These are phyloP conservation scores for Sphagnum contortum DNA, from an alignment of 225 moss, liverwort and hornwort species.

Conservation along the genomic window DNA sequence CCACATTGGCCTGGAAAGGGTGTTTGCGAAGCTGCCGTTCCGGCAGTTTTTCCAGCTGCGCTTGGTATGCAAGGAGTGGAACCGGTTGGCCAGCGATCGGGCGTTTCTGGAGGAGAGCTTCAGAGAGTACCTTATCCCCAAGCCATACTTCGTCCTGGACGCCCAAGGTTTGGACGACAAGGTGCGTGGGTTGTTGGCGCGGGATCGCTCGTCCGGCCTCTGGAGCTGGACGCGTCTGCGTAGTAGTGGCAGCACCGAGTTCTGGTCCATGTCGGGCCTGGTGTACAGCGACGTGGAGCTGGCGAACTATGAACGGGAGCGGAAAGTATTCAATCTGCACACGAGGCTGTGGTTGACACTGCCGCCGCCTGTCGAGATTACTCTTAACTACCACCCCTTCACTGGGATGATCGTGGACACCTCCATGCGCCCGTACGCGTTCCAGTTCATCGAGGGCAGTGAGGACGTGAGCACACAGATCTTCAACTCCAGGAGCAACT, in stretches of 20 bases:
- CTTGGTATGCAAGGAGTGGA: constrained; percentile 32
- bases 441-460: constrained; percentile 3
- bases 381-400: constrained; percentile 5
- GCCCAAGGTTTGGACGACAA: constrained; percentile 22
- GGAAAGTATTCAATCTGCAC: constrained; percentile 10
- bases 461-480: no score
- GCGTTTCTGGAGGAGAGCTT: constrained; percentile 17
- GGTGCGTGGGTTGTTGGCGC: constrained; percentile 22
- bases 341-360: constrained; percentile 12
- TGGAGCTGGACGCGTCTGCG: constrained; percentile 30
- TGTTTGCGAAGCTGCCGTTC: constrained; percentile 23
- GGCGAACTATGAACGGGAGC: not conserved
- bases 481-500: no score
- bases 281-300: constrained; percentile 4
- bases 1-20: constrained; percentile 16
- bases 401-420: constrained; percentile 17
- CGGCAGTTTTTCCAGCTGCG: constrained; percentile 21
- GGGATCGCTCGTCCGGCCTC: constrained; percentile 8
- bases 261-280: constrained; percentile 4
- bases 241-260: constrained; percentile 9
- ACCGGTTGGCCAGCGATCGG: constrained; percentile 12
- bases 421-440: constrained; percentile 8
- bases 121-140: constrained; percentile 21
- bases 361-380: constrained; percentile 4
- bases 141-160: constrained; percentile 29